phyloP scores from a whole-genome alignment of 2,329 filamentous ascomycete genomes.

The Hypoxylon sp. region DNA sequence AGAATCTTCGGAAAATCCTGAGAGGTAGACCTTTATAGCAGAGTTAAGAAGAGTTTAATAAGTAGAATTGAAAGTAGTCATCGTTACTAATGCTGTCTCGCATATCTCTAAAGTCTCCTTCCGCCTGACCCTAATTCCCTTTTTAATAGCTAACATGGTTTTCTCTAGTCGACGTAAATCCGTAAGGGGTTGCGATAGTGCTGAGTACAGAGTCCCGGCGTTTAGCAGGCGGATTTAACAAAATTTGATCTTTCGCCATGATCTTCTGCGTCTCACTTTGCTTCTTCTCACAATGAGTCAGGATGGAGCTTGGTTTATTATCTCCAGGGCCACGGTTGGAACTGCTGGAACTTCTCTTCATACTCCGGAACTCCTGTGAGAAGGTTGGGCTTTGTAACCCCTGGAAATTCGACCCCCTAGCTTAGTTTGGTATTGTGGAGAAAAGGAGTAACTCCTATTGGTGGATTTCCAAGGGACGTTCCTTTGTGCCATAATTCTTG shows the following conservation, averaged over 20 bases:
- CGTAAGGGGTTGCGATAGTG: background rate
- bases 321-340: background rate
- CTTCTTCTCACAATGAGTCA: background rate
- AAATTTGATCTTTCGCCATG: background rate
- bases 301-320: background rate
- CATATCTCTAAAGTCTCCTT: background rate
- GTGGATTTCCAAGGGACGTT: background rate
- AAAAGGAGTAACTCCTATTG: constrained; percentile 35
- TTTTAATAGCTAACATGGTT: background rate
- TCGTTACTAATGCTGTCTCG: background rate
- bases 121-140: background rate
- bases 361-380: constrained; percentile 28
- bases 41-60: background rate
- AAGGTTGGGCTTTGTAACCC: background rate
- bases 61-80: background rate
- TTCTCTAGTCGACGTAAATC: background rate
- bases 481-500: background rate
- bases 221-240: constrained; percentile 16
- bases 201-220: background rate
- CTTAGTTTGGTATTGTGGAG: background rate
- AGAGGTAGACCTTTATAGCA: background rate
- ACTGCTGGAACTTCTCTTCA: background rate
- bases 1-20: background rate
- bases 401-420: background rate
- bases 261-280: background rate